These are phyloP conservation scores for Cairneyella variabilis DNA, from an alignment of 495 filamentous ascomycete species.

Conservation along the genomic window DNA sequence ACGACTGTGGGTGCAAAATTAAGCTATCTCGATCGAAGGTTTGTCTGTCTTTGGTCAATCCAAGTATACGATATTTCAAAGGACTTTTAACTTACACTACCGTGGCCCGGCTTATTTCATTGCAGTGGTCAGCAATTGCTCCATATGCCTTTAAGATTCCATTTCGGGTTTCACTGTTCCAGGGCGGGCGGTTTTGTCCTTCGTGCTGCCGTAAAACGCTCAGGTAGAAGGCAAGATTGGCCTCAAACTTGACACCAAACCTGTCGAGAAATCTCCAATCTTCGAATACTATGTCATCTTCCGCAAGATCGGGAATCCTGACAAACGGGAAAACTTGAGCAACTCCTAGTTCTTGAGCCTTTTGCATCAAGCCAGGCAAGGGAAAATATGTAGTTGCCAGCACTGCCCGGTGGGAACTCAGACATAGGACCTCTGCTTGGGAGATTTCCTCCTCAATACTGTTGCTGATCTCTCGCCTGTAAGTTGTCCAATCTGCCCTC, in stretches of 20 bases:
- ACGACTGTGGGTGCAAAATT: conserved; percentile 2
- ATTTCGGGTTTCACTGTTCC: background rate
- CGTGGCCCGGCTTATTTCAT: background rate
- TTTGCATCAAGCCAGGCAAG: background rate
- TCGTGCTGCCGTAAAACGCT: conserved; percentile 6
- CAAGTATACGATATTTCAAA: background rate
- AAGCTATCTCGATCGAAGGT: background rate
- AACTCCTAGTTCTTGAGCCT: conserved; percentile 7
- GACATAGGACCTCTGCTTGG: conserved; percentile 1
- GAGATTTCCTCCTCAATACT: background rate
- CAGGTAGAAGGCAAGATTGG: conserved; percentile 8
- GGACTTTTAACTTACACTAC: conserved; percentile 1
- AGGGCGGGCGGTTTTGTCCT: background rate
- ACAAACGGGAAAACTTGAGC: conserved; percentile 10
- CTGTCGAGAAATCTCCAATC: conserved; percentile 15
- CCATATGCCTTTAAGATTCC: conserved; percentile 10
- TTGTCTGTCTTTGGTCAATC: conserved; percentile 1
- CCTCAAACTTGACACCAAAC: conserved; percentile 10
- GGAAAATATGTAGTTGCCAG: conserved; percentile 7
- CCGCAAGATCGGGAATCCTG: background rate
- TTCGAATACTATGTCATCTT: background rate
- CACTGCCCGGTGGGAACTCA: background rate
- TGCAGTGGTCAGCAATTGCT: conserved; percentile 6
- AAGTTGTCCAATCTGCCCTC: conserved; percentile 5
- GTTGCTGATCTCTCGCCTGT: conserved; percentile 1